Percentiles rank a stretch among this genome's conserved stretches.
These are phyloP conservation scores for Trifolium pratense DNA, from an alignment of 306 rosid genomes.

Conservation along the genomic window DNA sequence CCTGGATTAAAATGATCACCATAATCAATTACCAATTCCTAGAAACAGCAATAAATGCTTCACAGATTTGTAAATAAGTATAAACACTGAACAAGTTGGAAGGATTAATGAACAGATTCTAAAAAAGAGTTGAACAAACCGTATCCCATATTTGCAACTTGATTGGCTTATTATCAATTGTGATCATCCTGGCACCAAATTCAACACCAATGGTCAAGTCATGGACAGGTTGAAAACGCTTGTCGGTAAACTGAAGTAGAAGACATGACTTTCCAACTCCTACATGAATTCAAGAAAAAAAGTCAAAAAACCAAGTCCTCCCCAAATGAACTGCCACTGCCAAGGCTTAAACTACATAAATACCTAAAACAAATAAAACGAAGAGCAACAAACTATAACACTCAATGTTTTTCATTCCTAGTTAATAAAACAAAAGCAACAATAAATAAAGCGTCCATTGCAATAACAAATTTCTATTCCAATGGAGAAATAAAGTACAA, in stretches of 20 bases:
- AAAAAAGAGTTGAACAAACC: conserved; percentile 53
- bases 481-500: not conserved
- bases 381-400: not conserved
- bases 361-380: not conserved
- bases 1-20: not conserved
- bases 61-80: not conserved
- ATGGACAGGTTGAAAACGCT: conserved; percentile 96
- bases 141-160: conserved; percentile 99
- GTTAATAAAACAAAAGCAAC: conserved; percentile 1
- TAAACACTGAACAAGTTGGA: conserved; percentile 5
- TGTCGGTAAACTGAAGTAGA: conserved; percentile 95
- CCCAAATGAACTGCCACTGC: not conserved
- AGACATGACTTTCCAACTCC: conserved; percentile 99
- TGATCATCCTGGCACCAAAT: conserved; percentile 98
- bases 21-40: not conserved
- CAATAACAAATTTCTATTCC: not conserved
- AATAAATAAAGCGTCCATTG: not conserved
- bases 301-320: not conserved
- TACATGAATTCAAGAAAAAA: conserved; percentile 34
- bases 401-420: not conserved
- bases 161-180: conserved; percentile 86
- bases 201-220: conserved; percentile 98
- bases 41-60: not conserved
- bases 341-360: not conserved
- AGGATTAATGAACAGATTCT: not conserved